Percentiles rank a stretch among this genome's conserved stretches.
phyloP scores from a whole-genome alignment of 1,139 yeast genomes.

The Sugiyamaella paludigena region DNA sequence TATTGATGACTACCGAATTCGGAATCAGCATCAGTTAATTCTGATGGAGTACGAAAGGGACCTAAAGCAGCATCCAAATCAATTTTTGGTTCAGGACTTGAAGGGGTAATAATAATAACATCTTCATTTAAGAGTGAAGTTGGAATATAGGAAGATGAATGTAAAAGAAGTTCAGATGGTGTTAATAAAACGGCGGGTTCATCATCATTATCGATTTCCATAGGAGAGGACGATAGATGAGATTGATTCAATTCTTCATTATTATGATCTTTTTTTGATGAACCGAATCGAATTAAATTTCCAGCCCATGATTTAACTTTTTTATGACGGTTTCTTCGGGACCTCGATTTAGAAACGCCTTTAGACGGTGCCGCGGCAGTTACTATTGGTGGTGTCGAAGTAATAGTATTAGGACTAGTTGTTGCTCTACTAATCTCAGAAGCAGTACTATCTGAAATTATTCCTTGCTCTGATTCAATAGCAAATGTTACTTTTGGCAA shows the following conservation, averaged over 20 bases:
- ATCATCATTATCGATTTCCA: slow-evolving; percentile 4
- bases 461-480: neutral
- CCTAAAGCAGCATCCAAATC: slow-evolving; percentile 38
- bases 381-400: neutral
- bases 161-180: neutral
- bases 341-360: slow-evolving; percentile 7
- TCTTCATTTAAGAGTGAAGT: neutral
- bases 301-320: slow-evolving; percentile 33
- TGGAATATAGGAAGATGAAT: slow-evolving; percentile 18
- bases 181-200: slow-evolving; percentile 2
- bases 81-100: slow-evolving; percentile 26
- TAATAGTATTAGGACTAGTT: neutral
- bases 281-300: slow-evolving; percentile 25
- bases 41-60: slow-evolving; percentile 24
- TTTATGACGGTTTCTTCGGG: slow-evolving; percentile 22
- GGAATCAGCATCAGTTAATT: slow-evolving; percentile 5
- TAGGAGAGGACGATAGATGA: neutral
- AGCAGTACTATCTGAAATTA: too few species aligned
- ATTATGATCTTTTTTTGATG: slow-evolving; percentile 17
- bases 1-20: slow-evolving; percentile 18
- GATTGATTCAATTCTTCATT: neutral
- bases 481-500: slow-evolving; percentile 6
- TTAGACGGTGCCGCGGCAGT: neutral
- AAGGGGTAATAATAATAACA: neutral
- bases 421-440: neutral